A percentile compares a stretch with the other conserved stretches of the same genome.
phyloP scores from a whole-genome alignment of 257 asterid species.

The Penstemon eatonii region DNA sequence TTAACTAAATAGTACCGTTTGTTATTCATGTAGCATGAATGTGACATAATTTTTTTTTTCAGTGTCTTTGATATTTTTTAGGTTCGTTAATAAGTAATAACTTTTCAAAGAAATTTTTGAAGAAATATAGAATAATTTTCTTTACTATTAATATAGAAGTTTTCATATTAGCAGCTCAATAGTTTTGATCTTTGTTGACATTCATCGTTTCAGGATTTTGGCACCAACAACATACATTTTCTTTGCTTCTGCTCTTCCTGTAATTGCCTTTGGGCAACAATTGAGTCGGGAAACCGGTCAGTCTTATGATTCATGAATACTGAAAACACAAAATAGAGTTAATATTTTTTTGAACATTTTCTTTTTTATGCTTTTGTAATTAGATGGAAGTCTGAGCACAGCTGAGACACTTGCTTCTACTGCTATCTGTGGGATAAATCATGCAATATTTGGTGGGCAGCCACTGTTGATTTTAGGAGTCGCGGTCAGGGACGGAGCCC shows the following conservation, averaged over 20 bases:
- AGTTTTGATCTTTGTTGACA: background rate
- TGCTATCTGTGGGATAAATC: constrained; percentile 81
- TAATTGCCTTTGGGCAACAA: constrained; percentile 68
- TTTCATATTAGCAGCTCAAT: too few species aligned
- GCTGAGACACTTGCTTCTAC: constrained; percentile 87
- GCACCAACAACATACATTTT: constrained; percentile 70
- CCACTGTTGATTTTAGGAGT: constrained; percentile 91
- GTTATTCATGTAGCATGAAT: too few species aligned
- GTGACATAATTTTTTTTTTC: too few species aligned
- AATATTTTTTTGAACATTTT: too few species aligned
- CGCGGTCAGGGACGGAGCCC: too few species aligned
- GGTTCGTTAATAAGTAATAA: too few species aligned
- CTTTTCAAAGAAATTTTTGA: too few species aligned
- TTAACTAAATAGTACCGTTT: too few species aligned
- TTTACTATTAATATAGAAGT: too few species aligned
- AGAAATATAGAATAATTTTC: too few species aligned
- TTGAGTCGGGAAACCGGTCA: constrained; percentile 75
- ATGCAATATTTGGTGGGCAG: constrained; percentile 82
- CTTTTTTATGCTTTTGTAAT: background rate
- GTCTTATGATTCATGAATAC: constrained; percentile 1
- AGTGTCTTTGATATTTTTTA: too few species aligned
- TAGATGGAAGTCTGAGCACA: constrained; percentile 81
- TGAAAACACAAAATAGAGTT: background rate
- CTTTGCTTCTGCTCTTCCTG: constrained; percentile 69
- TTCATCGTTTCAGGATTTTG: constrained; percentile 42